phyloP scores from a whole-genome alignment of 768 basidiomycete species.

The Pilatotrama ljubarskyi region DNA sequence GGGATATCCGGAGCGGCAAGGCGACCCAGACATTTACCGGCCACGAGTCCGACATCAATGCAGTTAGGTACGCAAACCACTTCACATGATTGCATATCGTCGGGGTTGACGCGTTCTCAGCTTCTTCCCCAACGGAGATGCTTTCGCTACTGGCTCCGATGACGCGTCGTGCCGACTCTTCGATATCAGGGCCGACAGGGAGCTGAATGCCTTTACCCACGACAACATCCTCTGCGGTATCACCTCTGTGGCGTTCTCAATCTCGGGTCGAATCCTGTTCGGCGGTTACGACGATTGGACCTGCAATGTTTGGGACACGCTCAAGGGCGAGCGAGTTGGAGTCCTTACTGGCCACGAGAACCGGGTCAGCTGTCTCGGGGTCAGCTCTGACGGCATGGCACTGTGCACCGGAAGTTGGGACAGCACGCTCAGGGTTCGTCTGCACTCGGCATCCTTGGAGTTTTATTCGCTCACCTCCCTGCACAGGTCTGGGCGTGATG shows the following conservation, averaged over 20 bases:
- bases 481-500: slow-evolving; percentile 81
- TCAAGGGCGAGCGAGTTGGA: slow-evolving; percentile 97
- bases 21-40: slow-evolving; percentile 98
- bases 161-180: slow-evolving; percentile 98
- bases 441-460: not conserved
- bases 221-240: slow-evolving; percentile 99
- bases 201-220: slow-evolving; percentile 95
- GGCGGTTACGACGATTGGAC: slow-evolving; percentile 99
- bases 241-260: slow-evolving; percentile 98
- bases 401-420: slow-evolving; percentile 99
- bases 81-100: not conserved
- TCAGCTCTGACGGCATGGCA: slow-evolving; percentile 95
- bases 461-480: not conserved
- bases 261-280: slow-evolving; percentile 95
- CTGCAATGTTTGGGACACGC: slow-evolving; percentile 99
- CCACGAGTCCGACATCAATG: slow-evolving; percentile 99
- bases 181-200: slow-evolving; percentile 96
- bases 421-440: slow-evolving; percentile 86
- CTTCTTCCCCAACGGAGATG: slow-evolving; percentile 99
- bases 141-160: slow-evolving; percentile 97
- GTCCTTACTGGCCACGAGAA: slow-evolving; percentile 98
- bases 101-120: slow-evolving; percentile 41
- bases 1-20: slow-evolving; percentile 97
- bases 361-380: slow-evolving; percentile 94
- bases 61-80: slow-evolving; percentile 79